Evolutionary conservation across 1,139 yeast genomes (phyloP).

Genomic region (Saccharomyces hybrid): DNA sequence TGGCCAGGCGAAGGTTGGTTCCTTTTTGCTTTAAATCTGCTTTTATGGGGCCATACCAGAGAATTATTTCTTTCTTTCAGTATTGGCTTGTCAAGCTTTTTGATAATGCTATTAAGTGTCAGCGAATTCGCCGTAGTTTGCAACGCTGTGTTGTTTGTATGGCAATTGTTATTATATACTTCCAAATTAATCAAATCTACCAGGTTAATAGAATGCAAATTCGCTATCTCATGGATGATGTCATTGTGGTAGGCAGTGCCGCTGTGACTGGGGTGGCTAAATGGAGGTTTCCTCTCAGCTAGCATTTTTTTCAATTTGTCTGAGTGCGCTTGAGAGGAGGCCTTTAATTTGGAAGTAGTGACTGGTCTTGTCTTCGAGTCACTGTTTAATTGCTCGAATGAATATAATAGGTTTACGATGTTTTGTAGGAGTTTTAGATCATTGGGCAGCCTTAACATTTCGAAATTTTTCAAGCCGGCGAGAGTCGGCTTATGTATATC

Average conservation of each 20-base stretch:
- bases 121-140: conserved; percentile 10
- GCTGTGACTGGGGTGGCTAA: background rate
- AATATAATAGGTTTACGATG: background rate
- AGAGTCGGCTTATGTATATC: conserved; percentile 14
- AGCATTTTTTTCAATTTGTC: background rate
- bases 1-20: background rate
- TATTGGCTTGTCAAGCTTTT: conserved; percentile 20
- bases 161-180: background rate
- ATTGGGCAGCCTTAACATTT: conserved; percentile 18
- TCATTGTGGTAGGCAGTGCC: background rate
- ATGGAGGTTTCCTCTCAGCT: background rate
- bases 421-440: conserved; percentile 9
- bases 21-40: background rate
- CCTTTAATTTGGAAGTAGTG: background rate
- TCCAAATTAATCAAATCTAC: background rate
- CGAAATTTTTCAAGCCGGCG: conserved; percentile 15
- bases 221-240: background rate
- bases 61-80: conserved; percentile 16
- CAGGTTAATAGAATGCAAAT: background rate
- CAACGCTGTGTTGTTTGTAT: conserved; percentile 4
- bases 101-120: conserved; percentile 18
- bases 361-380: background rate
- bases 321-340: background rate
- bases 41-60: conserved; percentile 22
- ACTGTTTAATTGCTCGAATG: background rate